A percentile compares a stretch with the other conserved stretches of the same genome.
These are phyloP conservation scores for Protomyces gravidus DNA, from an alignment of 1,139 yeast species.

Conservation along the genomic window DNA sequence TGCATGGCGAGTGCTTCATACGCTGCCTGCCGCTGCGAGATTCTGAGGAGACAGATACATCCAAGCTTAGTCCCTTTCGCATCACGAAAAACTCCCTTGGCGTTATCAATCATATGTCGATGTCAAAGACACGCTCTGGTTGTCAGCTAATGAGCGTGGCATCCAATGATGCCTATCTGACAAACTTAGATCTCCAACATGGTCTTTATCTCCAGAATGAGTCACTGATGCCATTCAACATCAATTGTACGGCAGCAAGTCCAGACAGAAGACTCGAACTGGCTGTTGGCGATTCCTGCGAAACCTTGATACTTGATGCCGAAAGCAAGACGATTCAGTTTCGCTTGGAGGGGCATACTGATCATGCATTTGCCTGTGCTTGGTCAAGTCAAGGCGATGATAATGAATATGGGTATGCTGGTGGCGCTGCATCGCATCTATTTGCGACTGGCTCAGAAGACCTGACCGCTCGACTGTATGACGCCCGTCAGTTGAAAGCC, in stretches of 20 bases:
- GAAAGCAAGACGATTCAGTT: conserved; percentile 39
- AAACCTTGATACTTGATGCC: conserved; percentile 48
- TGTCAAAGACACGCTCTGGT: conserved; percentile 37
- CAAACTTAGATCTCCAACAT: conserved; percentile 48
- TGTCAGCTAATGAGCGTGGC: conserved; percentile 28
- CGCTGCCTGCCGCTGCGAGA: too few species aligned
- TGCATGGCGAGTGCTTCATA: too few species aligned
- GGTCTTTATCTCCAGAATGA: conserved; percentile 42
- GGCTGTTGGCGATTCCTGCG: conserved; percentile 52
- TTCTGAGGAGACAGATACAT: too few species aligned
- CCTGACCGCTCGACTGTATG: conserved; percentile 55
- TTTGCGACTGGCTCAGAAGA: conserved; percentile 61
- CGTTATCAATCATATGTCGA: conserved; percentile 53
- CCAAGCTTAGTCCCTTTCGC: too few species aligned
- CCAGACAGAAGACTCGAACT: conserved; percentile 46
- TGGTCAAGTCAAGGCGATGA: conserved; percentile 48
- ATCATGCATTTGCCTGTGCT: conserved; percentile 59
- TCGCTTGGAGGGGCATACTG: conserved; percentile 47
- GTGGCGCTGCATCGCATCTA: conserved; percentile 35
- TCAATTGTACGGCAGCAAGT: conserved; percentile 51
- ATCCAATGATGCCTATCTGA: conserved; percentile 43
- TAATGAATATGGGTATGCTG: not conserved
- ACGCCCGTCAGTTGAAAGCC: conserved; percentile 44
- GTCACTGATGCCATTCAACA: conserved; percentile 38
- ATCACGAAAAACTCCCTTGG: too few species aligned